Evolutionary conservation across 768 basidiomycete species (phyloP).

Genomic region (Agaricus subrufescens): DNA sequence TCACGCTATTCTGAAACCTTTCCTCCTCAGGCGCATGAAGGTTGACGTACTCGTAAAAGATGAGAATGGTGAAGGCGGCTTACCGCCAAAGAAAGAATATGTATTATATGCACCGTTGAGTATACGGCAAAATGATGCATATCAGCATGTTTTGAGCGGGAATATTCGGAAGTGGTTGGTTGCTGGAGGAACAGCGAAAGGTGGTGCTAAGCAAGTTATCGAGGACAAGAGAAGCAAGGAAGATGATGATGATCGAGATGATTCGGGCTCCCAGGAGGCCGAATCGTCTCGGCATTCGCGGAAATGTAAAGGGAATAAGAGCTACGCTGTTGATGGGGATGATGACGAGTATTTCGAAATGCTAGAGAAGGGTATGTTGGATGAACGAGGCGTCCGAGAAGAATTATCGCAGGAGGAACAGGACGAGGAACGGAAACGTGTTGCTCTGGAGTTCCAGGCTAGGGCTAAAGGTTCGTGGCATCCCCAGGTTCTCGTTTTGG

Average conservation of each 20-base stretch:
- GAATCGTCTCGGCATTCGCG: conserved; percentile 25
- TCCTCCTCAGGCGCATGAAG: conserved; percentile 89
- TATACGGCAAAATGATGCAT: conserved; percentile 76
- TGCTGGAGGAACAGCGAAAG: conserved; percentile 25
- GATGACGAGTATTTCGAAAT: conserved; percentile 66
- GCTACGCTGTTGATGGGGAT: conserved; percentile 53
- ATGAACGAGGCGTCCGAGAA: conserved; percentile 28
- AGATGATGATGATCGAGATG: conserved; percentile 21
- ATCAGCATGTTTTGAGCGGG: conserved; percentile 73
- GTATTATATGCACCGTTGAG: conserved; percentile 90
- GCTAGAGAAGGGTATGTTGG: conserved; percentile 45
- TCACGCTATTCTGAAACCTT: conserved; percentile 91
- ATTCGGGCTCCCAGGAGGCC: conserved; percentile 16
- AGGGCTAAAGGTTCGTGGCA: conserved; percentile 50
- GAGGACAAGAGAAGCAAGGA: conserved; percentile 12
- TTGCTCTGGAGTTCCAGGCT: conserved; percentile 53
- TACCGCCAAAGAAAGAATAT: conserved; percentile 95
- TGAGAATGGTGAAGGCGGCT: conserved; percentile 12
- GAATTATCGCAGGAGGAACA: conserved; percentile 26
- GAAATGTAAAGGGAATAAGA: conserved; percentile 32
- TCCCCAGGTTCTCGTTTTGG: background rate
- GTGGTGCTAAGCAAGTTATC: conserved; percentile 12
- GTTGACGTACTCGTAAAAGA: conserved; percentile 68
- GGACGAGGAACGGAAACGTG: conserved; percentile 43
- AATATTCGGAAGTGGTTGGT: conserved; percentile 62